A percentile compares a stretch with the other conserved stretches of the same genome.
Conservation (phyloP, 805 yeast genomes). For the Komagataella pseudopastoris region DNA sequence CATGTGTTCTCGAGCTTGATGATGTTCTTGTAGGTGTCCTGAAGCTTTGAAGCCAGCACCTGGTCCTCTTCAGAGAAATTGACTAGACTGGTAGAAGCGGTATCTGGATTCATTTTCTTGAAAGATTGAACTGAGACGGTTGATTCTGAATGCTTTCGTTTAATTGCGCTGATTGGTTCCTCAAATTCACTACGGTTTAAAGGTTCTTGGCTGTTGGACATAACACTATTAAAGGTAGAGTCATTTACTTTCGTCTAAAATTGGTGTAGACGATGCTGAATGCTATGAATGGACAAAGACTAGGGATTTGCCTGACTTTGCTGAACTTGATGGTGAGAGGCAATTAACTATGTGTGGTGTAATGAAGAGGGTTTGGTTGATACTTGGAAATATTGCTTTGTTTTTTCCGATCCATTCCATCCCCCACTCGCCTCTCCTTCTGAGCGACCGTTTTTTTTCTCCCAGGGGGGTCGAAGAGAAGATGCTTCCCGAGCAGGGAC, state of each 20-base stretch:
- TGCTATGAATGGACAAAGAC: background rate
- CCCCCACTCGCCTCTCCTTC: background rate
- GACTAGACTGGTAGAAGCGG: conserved; percentile 11
- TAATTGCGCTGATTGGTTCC: background rate
- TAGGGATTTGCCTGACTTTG: background rate
- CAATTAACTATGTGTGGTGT: background rate
- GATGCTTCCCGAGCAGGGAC: background rate
- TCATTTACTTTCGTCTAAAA: background rate
- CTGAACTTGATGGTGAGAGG: background rate
- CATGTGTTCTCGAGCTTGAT: conserved; percentile 55
- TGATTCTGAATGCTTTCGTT: conserved; percentile 2
- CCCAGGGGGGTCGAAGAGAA: background rate
- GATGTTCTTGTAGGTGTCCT: conserved; percentile 61
- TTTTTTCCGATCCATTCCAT: background rate
- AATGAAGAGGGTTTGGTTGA: background rate
- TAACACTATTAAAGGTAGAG: background rate
- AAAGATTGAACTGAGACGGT: conserved; percentile 4
- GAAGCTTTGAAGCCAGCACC: conserved; percentile 52
- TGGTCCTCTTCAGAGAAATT: conserved; percentile 41
- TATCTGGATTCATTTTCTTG: conserved; percentile 9
- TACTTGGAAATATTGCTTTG: background rate
- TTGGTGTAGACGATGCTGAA: background rate
- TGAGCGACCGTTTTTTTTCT: background rate
- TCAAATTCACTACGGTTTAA: conserved; percentile 1
- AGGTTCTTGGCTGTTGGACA: background rate